Evolutionary conservation across 1,139 yeast species (phyloP).

Genomic region (Magnusiomyces clavatus): DNA sequence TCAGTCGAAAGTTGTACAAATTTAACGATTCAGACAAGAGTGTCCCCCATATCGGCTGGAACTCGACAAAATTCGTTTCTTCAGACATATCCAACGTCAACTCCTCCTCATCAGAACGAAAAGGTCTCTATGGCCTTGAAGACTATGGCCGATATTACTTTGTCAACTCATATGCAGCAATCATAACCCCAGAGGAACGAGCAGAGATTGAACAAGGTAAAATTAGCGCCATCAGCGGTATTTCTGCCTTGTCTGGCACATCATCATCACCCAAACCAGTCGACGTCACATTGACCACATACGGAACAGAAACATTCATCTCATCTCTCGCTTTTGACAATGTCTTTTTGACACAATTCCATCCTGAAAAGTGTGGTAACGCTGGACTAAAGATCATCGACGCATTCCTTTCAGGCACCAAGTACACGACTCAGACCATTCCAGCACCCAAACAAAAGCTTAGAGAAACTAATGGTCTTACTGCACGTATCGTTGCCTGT

Average conservation of each 20-base stretch:
- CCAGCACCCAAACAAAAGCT: conserved; percentile 28
- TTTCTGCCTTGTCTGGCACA: conserved; percentile 27
- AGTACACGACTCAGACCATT: conserved; percentile 13
- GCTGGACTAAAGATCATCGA: conserved; percentile 77
- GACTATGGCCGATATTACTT: conserved; percentile 72
- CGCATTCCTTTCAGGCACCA: conserved; percentile 53
- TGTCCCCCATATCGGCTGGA: conserved; percentile 98
- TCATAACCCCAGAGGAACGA: conserved; percentile 36
- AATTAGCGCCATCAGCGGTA: conserved; percentile 22
- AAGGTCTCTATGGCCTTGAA: conserved; percentile 53
- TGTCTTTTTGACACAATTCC: conserved; percentile 92
- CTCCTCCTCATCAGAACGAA: conserved; percentile 15
- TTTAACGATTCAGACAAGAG: conserved; percentile 62
- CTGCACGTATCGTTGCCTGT: conserved; percentile 90
- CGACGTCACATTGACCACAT: conserved; percentile 64
- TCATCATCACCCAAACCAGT: conserved; percentile 45
- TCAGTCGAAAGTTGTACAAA: conserved; percentile 48
- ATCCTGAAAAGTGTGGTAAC: conserved; percentile 91
- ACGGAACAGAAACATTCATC: conserved; percentile 72
- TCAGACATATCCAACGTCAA: conserved; percentile 6
- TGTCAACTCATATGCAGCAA: conserved; percentile 88
- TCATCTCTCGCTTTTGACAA: conserved; percentile 77
- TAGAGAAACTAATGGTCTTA: conserved; percentile 47
- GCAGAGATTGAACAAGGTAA: conserved; percentile 8
- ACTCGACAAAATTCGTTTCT: conserved; percentile 33